Evolutionary conservation across 1,284 basidiomycete species (phyloP).

Genomic region (Cryptococcus amylolentus): DNA sequence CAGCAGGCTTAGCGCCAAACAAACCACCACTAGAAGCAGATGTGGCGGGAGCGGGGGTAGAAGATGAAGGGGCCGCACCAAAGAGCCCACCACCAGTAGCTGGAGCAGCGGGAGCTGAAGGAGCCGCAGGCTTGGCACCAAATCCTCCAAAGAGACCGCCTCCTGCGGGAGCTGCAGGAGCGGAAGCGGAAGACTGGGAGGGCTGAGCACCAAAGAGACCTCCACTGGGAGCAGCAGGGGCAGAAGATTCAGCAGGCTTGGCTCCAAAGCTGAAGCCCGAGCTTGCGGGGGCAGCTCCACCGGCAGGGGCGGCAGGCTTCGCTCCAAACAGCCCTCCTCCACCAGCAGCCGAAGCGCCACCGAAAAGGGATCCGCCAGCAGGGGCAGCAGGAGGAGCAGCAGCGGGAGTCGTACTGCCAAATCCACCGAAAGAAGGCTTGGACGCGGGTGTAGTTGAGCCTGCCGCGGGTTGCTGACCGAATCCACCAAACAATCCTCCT

Average conservation of each 20-base stretch:
- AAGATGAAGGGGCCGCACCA: constrained; percentile 5
- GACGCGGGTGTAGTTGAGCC: constrained; percentile 36
- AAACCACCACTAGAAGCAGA: constrained; percentile 21
- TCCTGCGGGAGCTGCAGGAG: constrained; percentile 12
- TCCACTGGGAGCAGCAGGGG: constrained; percentile 7
- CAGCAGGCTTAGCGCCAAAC: constrained; percentile 35
- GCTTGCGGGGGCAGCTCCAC: constrained; percentile 1
- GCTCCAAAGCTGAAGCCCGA: constrained; percentile 29
- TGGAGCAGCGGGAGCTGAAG: constrained; percentile 4
- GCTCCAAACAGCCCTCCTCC: constrained; percentile 33
- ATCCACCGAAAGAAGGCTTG: constrained; percentile 39
- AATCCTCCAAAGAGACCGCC: constrained; percentile 10
- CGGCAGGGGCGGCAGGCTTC: constrained; percentile 18
- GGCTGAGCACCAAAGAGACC: constrained; percentile 8
- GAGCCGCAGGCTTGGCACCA: constrained; percentile 5
- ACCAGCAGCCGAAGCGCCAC: constrained; percentile 11
- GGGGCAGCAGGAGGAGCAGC: constrained; percentile 32
- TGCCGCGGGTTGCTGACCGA: constrained; percentile 18
- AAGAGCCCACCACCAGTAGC: constrained; percentile 11
- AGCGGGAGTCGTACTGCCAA: constrained; percentile 34
- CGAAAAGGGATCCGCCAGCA: constrained; percentile 21
- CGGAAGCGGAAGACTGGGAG: constrained; percentile 10
- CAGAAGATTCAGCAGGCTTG: constrained; percentile 14
- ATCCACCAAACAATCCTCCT: constrained; percentile 29
- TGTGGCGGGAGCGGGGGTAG: constrained; percentile 4